Percentiles rank a stretch among this genome's conserved stretches.
Evolutionary conservation across 352 stramenopile genomes (phyloP).

Genomic region (Globisporangium ultimum): DNA sequence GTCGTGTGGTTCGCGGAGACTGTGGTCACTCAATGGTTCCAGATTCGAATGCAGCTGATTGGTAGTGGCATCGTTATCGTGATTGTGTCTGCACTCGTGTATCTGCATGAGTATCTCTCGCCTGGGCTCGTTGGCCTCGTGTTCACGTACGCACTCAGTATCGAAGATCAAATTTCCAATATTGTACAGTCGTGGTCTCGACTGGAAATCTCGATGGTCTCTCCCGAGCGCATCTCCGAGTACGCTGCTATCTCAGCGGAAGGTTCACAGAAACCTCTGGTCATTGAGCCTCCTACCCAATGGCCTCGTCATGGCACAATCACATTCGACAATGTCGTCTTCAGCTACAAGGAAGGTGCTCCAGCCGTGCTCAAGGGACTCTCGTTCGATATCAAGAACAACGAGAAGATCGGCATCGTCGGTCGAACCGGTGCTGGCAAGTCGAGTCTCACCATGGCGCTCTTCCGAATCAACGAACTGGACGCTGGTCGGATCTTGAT

Average conservation of each 20-base stretch:
- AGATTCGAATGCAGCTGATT: slow-evolving; percentile 42
- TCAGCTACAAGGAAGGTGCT: slow-evolving; percentile 87
- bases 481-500: no score
- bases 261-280: slow-evolving; percentile 6
- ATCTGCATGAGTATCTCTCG: slow-evolving; percentile 26
- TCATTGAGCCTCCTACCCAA: slow-evolving; percentile 7
- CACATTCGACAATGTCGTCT: slow-evolving; percentile 76
- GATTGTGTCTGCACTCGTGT: slow-evolving; percentile 35
- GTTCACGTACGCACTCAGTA: slow-evolving; percentile 85
- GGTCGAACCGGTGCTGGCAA: no score
- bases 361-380: slow-evolving; percentile 27
- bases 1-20: slow-evolving; percentile 24
- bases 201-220: slow-evolving; percentile 74
- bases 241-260: slow-evolving; percentile 63
- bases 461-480: no score
- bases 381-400: no score
- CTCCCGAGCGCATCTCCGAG: slow-evolving; percentile 83
- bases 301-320: slow-evolving; percentile 82
- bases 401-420: no score
- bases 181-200: slow-evolving; percentile 52
- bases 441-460: no score
- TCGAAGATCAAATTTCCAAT: slow-evolving; percentile 76
- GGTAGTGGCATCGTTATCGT: slow-evolving; percentile 37
- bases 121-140: slow-evolving; percentile 74
- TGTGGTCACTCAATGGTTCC: slow-evolving; percentile 35